A percentile compares a stretch with the other conserved stretches of the same genome.
These are phyloP conservation scores for Globisporangium nagaii DNA, from an alignment of 352 stramenopile genomes.

Conservation along the genomic window DNA sequence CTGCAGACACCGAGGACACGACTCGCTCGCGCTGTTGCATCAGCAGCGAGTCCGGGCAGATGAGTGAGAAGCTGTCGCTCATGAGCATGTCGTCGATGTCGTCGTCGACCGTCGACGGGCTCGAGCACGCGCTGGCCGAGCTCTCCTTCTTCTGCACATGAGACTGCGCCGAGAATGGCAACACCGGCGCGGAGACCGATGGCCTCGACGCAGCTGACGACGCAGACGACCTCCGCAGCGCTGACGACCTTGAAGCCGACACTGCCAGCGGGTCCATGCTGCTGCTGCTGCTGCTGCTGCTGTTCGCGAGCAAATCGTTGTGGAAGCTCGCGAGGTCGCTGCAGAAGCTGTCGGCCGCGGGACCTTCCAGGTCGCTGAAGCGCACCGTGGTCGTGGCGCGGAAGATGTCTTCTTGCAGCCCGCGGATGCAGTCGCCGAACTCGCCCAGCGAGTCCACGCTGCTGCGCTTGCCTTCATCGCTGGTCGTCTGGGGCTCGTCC, in stretches of 20 bases:
- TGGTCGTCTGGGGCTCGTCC: no score
- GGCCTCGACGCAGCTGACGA: not conserved
- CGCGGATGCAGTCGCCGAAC: constrained; percentile 42
- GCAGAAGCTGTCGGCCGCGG: constrained; percentile 1
- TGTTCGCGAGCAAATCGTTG: constrained; percentile 1
- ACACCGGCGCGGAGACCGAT: no score
- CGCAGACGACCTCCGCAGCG: no score
- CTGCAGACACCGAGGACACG: not conserved
- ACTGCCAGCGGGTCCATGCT: not conserved
- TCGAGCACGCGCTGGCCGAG: constrained; percentile 8
- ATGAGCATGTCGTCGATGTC: constrained; percentile 44
- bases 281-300: not conserved
- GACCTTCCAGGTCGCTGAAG: constrained; percentile 3
- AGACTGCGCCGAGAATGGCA: no score
- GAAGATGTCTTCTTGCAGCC: constrained; percentile 48
- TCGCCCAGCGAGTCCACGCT: constrained; percentile 26
- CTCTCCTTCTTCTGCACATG: no score
- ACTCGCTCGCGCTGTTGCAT: constrained; percentile 12
- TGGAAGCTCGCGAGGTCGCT: constrained; percentile 6
- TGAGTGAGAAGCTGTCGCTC: constrained; percentile 49
- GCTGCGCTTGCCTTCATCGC: constrained; percentile 1
- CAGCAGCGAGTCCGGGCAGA: constrained; percentile 37
- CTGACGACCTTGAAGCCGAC: no score
- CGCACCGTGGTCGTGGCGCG: constrained; percentile 20
- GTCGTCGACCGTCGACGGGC: constrained; percentile 26